Evolutionary conservation across 164 flowering plant genomes (phyloP).

Genomic region (Saururus chinensis): DNA sequence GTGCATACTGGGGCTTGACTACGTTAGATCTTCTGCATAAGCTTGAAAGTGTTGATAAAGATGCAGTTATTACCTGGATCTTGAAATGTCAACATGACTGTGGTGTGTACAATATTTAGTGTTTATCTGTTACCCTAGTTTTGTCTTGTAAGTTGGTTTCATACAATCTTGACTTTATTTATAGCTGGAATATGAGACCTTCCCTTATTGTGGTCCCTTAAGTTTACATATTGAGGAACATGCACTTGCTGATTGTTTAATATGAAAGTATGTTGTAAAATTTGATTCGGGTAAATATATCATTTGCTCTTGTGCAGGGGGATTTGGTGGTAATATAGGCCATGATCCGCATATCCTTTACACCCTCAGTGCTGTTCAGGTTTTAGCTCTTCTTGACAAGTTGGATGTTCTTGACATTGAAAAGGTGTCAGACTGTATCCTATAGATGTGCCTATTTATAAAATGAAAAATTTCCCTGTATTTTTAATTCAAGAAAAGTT

Average conservation of each 20-base stretch:
- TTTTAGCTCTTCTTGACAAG: conserved; percentile 73
- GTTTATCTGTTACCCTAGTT: neutral
- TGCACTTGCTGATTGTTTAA: neutral
- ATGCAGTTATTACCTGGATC: conserved; percentile 75
- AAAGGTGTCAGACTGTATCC: conserved; percentile 74
- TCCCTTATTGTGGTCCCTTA: neutral
- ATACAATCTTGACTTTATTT: no score
- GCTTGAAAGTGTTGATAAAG: conserved; percentile 49
- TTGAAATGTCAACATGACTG: conserved; percentile 79
- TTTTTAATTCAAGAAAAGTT: no score
- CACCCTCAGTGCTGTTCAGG: conserved; percentile 84
- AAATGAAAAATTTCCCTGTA: neutral
- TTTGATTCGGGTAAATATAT: neutral
- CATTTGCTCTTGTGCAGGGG: conserved; percentile 39
- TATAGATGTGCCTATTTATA: conserved; percentile 5
- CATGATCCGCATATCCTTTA: conserved; percentile 82
- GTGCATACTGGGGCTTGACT: conserved; percentile 92
- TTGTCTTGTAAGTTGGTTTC: neutral
- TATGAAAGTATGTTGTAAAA: neutral
- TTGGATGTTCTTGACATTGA: conserved; percentile 64
- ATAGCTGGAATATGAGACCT: neutral
- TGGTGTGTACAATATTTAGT: conserved; percentile 30
- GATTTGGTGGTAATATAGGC: conserved; percentile 84
- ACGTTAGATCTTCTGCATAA: conserved; percentile 69
- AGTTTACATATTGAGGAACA: neutral